These are phyloP conservation scores for Ceratocystis lukuohia DNA, from an alignment of 2,329 filamentous ascomycete species.

Conservation along the genomic window DNA sequence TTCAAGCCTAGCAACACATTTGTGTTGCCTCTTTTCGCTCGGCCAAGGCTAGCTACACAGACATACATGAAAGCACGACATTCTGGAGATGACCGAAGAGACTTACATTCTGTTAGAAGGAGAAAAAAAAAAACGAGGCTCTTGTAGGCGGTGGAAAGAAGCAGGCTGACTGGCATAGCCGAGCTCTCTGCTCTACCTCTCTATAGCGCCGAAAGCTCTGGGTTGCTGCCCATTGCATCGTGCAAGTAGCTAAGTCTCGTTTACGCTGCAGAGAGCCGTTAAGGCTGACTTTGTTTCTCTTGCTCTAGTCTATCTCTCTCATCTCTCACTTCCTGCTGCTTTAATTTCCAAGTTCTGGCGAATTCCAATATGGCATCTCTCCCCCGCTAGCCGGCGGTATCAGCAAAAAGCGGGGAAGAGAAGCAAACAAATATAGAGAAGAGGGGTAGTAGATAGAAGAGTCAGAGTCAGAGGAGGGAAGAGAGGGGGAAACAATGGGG, in stretches of 20 bases:
- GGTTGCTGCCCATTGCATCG: not conserved
- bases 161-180: not conserved
- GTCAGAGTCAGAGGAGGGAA: not conserved
- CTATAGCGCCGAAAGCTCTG: not conserved
- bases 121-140: not conserved
- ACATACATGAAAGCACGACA: not conserved
- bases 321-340: no score
- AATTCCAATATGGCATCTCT: not conserved
- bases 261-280: constrained; percentile 4
- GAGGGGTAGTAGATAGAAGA: not conserved
- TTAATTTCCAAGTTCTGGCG: not conserved
- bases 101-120: not conserved
- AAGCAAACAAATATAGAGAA: not conserved
- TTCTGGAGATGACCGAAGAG: not conserved
- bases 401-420: not conserved
- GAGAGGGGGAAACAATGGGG: not conserved
- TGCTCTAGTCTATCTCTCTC: not conserved
- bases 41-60: not conserved
- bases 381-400: not conserved
- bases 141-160: not conserved
- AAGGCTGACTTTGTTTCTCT: constrained; percentile 1
- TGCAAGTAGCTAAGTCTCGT: not conserved
- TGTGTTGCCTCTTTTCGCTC: not conserved
- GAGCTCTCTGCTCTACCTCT: not conserved
- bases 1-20: not conserved